phyloP scores from a whole-genome alignment of 2,329 filamentous ascomycete species.

The Harringtonia lauricola region DNA sequence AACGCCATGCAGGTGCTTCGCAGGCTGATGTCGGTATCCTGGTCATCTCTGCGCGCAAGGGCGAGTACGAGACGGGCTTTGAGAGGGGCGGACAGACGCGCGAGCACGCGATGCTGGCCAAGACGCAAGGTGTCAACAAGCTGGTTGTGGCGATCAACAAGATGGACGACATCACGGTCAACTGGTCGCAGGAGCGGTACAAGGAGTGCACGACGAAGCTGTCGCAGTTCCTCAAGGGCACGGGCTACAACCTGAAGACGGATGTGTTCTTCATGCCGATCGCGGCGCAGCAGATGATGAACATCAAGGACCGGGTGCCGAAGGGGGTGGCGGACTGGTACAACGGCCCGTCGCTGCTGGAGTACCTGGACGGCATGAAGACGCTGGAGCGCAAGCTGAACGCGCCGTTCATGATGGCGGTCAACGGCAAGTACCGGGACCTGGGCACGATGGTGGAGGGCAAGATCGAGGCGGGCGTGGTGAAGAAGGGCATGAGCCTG shows the following conservation, averaged over 20 bases:
- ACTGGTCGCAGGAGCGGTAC: constrained; percentile 90
- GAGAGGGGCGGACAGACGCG: constrained; percentile 92
- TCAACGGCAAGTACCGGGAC: constrained; percentile 89
- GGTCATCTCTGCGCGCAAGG: constrained; percentile 92
- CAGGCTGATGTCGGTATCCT: constrained; percentile 91
- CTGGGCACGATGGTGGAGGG: constrained; percentile 97
- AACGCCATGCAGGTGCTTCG: constrained; percentile 46
- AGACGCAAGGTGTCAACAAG: constrained; percentile 97
- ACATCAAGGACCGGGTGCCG: constrained; percentile 81
- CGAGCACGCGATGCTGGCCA: constrained; percentile 85
- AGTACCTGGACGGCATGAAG: constrained; percentile 63
- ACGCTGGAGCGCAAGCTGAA: constrained; percentile 92
- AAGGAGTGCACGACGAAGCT: constrained; percentile 90
- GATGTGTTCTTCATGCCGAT: constrained; percentile 96
- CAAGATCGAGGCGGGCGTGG: constrained; percentile 88
- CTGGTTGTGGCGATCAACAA: constrained; percentile 94
- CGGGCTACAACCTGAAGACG: constrained; percentile 88
- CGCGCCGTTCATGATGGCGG: constrained; percentile 99
- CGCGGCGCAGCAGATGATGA: constrained; percentile 73
- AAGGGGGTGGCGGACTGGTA: constrained; percentile 73
- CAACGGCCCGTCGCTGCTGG: constrained; percentile 78
- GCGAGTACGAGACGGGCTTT: constrained; percentile 97
- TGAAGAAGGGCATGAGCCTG: constrained; percentile 79
- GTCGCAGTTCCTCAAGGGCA: constrained; percentile 73
- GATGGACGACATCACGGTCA: constrained; percentile 95